Base-by-base conservation (phyloP, 2,329 filamentous ascomycete species). In the Helotiales sp. region DNA sequence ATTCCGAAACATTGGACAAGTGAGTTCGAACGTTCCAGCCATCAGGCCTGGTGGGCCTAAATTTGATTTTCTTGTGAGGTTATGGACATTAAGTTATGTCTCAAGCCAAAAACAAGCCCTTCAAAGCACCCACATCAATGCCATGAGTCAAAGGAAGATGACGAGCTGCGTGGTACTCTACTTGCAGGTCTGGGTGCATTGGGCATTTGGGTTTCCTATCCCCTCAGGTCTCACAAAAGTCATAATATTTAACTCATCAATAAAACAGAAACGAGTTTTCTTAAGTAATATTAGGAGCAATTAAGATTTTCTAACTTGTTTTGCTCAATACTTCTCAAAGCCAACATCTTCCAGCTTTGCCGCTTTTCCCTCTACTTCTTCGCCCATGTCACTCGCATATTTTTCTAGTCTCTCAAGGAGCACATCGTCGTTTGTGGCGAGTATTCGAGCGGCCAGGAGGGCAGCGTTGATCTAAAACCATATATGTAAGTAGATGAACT, bases 401-500 rank as follows among this genome's bases (percentile, higher is more conserved):
- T 82, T 79, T 69, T 83, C 83, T 81, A 92, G 82, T 72, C 84
- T 83, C 66, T 84, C 79, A 59, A 82, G 79, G n/a, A 91, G 82
- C n/a, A 80, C 82, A 15, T 80, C 79, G 65, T 90, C 85, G 43
- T 80, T 82, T 3, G 85, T 78, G 3, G 89, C 89, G 3, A 93
- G 77, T 37, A 93, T 90, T 20, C 90, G 82, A 22, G 90, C 85
- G 0, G 91, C 91, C n/a, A 93, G 80, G 20, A 93, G 81, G 0
- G 88, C 91, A 0, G 91, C 91, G 74, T 93, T 94, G 28, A 69
- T 65, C 65, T 68, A 20, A 54, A n/a, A n/a, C n/a, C n/a, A n/a
- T n/a, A n/a, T n/a, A n/a, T 20, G 15, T 26, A 13, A 40, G 22
- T 26, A 40, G 8, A 43, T 40, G 34, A 40, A 40, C 6, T 13